Conservation (phyloP, 305 asterid genomes). For the Solanum hybrid region DNA sequence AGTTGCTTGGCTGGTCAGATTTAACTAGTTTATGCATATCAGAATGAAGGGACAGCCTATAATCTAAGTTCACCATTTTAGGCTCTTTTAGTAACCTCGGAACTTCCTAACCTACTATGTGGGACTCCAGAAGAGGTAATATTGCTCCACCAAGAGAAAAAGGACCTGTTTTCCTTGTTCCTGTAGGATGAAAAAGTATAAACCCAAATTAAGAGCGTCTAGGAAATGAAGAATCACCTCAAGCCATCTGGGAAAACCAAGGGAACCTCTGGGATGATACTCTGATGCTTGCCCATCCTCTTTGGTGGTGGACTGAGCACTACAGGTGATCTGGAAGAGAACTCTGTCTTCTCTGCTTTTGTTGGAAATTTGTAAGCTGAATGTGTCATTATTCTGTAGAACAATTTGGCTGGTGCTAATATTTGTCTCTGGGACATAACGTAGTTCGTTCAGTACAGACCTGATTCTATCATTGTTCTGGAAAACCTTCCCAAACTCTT, state of each 20-base stretch:
- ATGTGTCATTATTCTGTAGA: conserved; percentile 65
- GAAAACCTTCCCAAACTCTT: conserved; percentile 59
- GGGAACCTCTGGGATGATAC: conserved; percentile 59
- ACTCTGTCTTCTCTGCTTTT: conserved; percentile 48
- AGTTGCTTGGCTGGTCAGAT: not conserved
- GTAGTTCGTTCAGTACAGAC: conserved; percentile 42
- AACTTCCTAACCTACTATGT: not conserved
- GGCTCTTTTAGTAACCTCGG: not conserved
- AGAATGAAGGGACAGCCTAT: not conserved
- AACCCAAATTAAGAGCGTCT: not conserved
- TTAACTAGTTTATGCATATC: not conserved
- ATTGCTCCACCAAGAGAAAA: not conserved
- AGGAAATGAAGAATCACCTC: conserved; percentile 40
- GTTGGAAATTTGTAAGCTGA: conserved; percentile 57
- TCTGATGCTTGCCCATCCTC: conserved; percentile 42
- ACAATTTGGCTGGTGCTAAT: conserved; percentile 39
- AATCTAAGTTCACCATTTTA: not conserved
- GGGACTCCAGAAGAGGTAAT: not conserved
- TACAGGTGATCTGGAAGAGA: conserved; percentile 51
- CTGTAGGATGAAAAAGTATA: not conserved
- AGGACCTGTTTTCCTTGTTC: not conserved
- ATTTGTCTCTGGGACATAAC: conserved; percentile 54
- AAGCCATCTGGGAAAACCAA: conserved; percentile 89
- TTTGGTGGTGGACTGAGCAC: conserved; percentile 56
- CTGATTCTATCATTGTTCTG: conserved; percentile 35